Percentiles rank a stretch among this genome's conserved stretches.
Evolutionary conservation across 805 yeast genomes (phyloP).

Genomic region (Ogataea methylovora): DNA sequence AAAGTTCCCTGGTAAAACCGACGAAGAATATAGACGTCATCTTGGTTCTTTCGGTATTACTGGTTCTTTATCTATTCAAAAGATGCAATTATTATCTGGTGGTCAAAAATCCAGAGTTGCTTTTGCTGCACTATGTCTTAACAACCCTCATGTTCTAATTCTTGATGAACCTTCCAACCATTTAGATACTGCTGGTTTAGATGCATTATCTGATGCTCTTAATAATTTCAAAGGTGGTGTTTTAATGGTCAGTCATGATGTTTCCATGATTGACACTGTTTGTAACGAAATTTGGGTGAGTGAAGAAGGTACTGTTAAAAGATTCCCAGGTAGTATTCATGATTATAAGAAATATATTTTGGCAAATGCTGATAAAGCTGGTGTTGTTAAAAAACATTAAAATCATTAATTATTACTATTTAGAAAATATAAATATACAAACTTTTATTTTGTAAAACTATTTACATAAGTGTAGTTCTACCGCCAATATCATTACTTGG

Average conservation of each 20-base stretch:
- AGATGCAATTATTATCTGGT: conserved; percentile 85
- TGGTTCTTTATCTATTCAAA: conserved; percentile 87
- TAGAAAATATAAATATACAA: not conserved
- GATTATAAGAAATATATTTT: conserved; percentile 88
- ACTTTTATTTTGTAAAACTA: not conserved
- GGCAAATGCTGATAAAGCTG: conserved; percentile 67
- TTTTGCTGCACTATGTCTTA: conserved; percentile 88
- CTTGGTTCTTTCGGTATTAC: conserved; percentile 96
- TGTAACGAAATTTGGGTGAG: conserved; percentile 96
- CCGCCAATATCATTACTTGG: conserved; percentile 81
- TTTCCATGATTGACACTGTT: conserved; percentile 77
- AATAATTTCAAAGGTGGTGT: conserved; percentile 90
- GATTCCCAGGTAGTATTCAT: conserved; percentile 74
- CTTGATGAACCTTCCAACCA: conserved; percentile 98
- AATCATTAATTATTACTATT: not conserved
- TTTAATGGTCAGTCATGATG: conserved; percentile 97
- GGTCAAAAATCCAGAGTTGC: conserved; percentile 99
- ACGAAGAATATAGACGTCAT: conserved; percentile 95
- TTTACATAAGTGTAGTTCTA: conserved; percentile 70
- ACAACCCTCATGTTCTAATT: conserved; percentile 84
- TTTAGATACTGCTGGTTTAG: conserved; percentile 96
- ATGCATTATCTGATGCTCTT: conserved; percentile 88
- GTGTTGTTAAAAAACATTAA: conserved; percentile 86
- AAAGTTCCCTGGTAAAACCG: conserved; percentile 86
- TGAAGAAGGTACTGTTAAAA: conserved; percentile 73